Base-by-base conservation (phyloP, 2,329 filamentous ascomycete species). In the Neofusicoccum umdonicola region DNA sequence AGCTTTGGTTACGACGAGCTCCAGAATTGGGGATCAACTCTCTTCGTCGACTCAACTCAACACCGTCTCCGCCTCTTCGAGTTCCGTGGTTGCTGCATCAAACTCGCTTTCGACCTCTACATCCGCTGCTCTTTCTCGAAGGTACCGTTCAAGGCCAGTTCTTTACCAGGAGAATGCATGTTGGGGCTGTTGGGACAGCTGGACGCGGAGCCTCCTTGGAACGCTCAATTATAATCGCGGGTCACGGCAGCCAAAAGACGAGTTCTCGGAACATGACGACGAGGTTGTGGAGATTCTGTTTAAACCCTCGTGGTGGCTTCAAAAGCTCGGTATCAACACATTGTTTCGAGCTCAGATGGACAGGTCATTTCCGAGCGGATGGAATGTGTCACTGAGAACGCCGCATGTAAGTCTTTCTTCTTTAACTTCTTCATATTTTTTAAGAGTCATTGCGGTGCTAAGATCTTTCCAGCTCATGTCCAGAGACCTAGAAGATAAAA, bases 401-500 rank as follows among this genome's bases (percentile, higher is more conserved):
- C 37, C 19, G 9, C 52, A 44, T 6, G 52, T 57, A 17, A 42
- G 37, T 12, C 3, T 31, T 12, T 31, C 9, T 17, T 44, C 13
- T 44, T 3, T 2, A 11, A 11, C 3, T 35, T 12, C 13, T 51
- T 2, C 0, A 7, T n/a, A 3, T 34, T 13, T 15, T 51, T 13
- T 51, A 11, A 5, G 9, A 5, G 9, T 34, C 6, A 8, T 44
- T n/a, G 1, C 35, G 7, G n/a, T 17, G 11, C 22, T 57, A 13
- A 42, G 1, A 17, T 12, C 2, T 7, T 12, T 44, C 13, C n/a
- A 56, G 35, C 35, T 56, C 3, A 27, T 56, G 12, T 11, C 51
- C 2, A 0, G 1, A 1, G 19, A 22, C 13, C 9, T 31, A 3
- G 15, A 7, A 3, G 0, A 15, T 0, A 2, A 19, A 12, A 9